These are phyloP conservation scores for Paraleonurus japonicus DNA, from an alignment of 257 asterid species.

Conservation along the genomic window DNA sequence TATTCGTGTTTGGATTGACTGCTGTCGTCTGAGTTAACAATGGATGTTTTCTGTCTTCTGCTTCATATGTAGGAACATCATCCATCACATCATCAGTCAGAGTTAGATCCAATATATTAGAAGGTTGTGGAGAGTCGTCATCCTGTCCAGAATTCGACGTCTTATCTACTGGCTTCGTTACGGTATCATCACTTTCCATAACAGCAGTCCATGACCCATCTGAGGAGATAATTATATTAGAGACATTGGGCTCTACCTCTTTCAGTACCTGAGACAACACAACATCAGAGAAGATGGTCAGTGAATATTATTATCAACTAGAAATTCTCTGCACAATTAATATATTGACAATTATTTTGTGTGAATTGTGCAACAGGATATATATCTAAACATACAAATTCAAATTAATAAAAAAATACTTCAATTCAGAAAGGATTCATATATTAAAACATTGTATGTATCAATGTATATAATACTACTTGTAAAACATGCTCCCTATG, in stretches of 20 bases:
- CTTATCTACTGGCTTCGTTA: constrained; percentile 39
- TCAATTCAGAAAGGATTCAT: too few relatives aligned
- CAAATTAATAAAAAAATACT: too few relatives aligned
- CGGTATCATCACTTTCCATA: constrained; percentile 43
- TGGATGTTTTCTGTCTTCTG: constrained; percentile 42
- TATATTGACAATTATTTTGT: too few relatives aligned
- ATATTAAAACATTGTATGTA: too few relatives aligned
- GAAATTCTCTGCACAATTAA: too few relatives aligned
- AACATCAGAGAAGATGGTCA: background rate
- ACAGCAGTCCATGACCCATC: constrained; percentile 85
- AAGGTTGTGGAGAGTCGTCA: constrained; percentile 33
- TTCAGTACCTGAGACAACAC: constrained; percentile 56
- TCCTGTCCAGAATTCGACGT: constrained; percentile 29
- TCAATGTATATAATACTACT: background rate
- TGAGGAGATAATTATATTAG: constrained; percentile 52
- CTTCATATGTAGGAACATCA: constrained; percentile 23
- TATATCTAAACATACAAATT: too few relatives aligned
- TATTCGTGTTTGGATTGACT: constrained; percentile 19
- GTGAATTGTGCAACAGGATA: too few relatives aligned
- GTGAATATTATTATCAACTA: background rate
- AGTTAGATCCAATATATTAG: constrained; percentile 61
- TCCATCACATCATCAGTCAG: constrained; percentile 46
- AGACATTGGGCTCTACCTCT: constrained; percentile 61
- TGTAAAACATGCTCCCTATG: background rate
- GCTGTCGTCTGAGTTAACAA: constrained; percentile 23